A percentile compares a stretch with the other conserved stretches of the same genome.
These are phyloP conservation scores for Cornus controversa DNA, from an alignment of 148 eudicot species.

Conservation along the genomic window DNA sequence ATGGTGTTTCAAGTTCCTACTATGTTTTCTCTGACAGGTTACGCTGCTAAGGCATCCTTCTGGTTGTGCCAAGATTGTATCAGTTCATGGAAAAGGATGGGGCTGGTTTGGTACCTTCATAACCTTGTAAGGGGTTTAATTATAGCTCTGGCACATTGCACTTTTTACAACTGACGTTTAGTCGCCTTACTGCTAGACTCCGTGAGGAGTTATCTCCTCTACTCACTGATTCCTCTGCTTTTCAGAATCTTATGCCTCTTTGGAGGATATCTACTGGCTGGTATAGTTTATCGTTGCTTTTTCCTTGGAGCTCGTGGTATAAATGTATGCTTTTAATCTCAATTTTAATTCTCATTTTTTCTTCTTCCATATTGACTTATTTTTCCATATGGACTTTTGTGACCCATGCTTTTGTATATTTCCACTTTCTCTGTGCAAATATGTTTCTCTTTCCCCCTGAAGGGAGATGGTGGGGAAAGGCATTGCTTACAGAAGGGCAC, in stretches of 20 bases:
- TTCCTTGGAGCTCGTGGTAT: constrained; percentile 71
- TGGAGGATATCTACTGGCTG: constrained; percentile 68
- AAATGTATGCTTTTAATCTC: constrained; percentile 56
- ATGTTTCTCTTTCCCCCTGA: too few relatives aligned
- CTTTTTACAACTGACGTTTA: not conserved
- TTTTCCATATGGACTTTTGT: constrained; percentile 1
- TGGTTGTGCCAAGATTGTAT: constrained; percentile 70
- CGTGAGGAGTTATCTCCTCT: not conserved
- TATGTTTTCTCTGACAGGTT: constrained; percentile 41
- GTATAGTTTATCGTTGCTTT: constrained; percentile 69
- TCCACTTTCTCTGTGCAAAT: not conserved
- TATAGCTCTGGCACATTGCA: not conserved
- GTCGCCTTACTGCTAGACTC: not conserved
- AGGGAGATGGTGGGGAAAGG: too few relatives aligned
- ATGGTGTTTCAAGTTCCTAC: not conserved
- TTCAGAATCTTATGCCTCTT: constrained; percentile 63
- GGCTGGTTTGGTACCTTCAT: constrained; percentile 82
- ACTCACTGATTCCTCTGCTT: constrained; percentile 18
- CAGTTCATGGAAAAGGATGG: constrained; percentile 53
- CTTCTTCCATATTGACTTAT: not conserved
- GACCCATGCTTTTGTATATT: not conserved
- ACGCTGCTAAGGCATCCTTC: constrained; percentile 78
- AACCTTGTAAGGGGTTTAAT: constrained; percentile 48
- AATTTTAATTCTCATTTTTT: not conserved
- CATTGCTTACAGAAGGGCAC: too few relatives aligned